Evolutionary conservation across 495 filamentous ascomycete genomes (phyloP), one percentile per base, ranked within the genome.

Genomic region (Recurvomyces mirabilis): DNA sequence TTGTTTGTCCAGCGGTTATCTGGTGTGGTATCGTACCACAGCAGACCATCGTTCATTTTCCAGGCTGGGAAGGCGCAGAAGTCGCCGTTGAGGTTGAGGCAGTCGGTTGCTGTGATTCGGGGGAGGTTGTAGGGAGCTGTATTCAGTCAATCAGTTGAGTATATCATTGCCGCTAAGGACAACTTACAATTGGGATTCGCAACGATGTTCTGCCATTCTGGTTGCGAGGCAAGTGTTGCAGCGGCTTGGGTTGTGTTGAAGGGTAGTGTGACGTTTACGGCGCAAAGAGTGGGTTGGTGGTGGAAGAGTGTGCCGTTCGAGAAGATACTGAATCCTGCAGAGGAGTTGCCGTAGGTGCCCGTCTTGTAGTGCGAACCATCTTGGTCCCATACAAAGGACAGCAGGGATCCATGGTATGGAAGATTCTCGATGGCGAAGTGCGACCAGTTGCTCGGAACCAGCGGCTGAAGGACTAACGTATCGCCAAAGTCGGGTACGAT

Each of bases 1-100:
- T 68, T 66, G 49, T 68, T 62, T 14, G 66, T 70, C 65, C 66
- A 70, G 38, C 61, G 56, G 43, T 70, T 68, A 30, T 68, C 65
- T 0, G 67, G 67, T 4, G 60, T 55, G 11, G 53, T 32, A 29
- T 68, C 64, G 40, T 68, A 68, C 41, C 59, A 70, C 11, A 70
- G 41, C 25, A 66, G 58, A 14, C 66, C 66, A 32, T 70, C 67
- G 46, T 65, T 68, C 17, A 63, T 57, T 46, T 68, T 66, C 46
- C 55, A 70, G 3, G 60, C 50, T 23, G 10, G 9, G 19, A 43
- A 51, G 23, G 52, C 36, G 17, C 11, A n/a, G 12, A 35, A 36
- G 32, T 51, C 47, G 15, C 50, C 58, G 50, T 68, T 60, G 5
- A 50, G 44, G 10, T 43, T 28, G 41, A 60, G 62, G 17, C 53